Evolutionary conservation across 495 filamentous ascomycete species (phyloP), one percentile per base, ranked within the genome.

Genomic region (Cryomyces antarcticus): DNA sequence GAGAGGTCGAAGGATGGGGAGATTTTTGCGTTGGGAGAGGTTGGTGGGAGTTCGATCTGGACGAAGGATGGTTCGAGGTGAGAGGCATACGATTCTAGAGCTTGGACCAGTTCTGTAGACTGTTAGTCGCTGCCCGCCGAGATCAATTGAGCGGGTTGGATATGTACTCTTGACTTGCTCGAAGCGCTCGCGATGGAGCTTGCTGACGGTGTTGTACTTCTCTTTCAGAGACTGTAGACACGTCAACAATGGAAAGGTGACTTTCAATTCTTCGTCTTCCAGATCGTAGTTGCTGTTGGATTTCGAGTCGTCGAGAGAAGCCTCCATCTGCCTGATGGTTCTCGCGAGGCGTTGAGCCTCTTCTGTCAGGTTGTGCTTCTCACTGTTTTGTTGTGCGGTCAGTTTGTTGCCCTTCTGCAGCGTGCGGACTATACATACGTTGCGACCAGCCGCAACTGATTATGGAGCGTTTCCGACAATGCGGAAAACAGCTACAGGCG

Each of bases 91-190:
- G 86, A 93, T 56, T 94, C 78, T 10, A 99, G 77, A 2, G 86
- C 88, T 58, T 88, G 75, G 7, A 83, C 83, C 45, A 99, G 75
- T 67, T 93, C 87, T 95, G 12, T 24, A 30, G 42, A 59, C 47
- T 58, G 46, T 30, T 43, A 31, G 28, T 24, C 17, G 17, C 17
- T 24, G 17, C 17, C 2, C 2, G 17, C 17, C 17, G 17, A 24
- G 17, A 24, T 24, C 17, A 24, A 24, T 24, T 6, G 7, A 12
- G 5, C 5, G 12, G 24, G 39, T 51, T 46, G 58, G 46, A 13
- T n/a, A 58, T 78, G 57, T 63, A 94, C 87, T 93, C 62, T 82
- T 88, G 41, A 95, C 82, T 61, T 95, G 82, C 52, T 94, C 85
- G 48, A 82, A 94, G 41, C 88, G 75, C 61, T 95, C 84, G 29